Percentiles rank a stretch among this genome's conserved stretches.
phyloP scores from a whole-genome alignment of 2,329 filamentous ascomycete species.

The Aspergillus felis region DNA sequence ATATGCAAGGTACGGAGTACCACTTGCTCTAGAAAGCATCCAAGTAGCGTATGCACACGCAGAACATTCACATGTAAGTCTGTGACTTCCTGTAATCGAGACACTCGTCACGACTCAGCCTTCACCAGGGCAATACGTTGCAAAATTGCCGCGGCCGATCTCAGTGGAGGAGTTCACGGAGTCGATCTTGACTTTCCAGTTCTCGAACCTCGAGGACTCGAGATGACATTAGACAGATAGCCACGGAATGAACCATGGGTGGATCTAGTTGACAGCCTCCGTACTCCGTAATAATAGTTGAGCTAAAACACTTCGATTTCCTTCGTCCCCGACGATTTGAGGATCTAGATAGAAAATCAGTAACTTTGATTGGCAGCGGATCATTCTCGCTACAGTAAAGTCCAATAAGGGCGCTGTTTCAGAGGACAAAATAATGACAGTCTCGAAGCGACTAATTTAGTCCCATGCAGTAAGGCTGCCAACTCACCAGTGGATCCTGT shows the following conservation, averaged over 20 bases:
- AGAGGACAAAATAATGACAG: conserved; percentile 1
- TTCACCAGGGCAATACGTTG: neutral
- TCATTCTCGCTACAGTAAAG: conserved; percentile 2
- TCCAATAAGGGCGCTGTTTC: conserved; percentile 11
- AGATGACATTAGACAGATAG: neutral
- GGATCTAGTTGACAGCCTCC: conserved; percentile 4
- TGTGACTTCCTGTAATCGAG: neutral
- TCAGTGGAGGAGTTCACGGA: neutral
- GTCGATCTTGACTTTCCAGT: neutral
- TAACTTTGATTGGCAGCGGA: conserved; percentile 13
- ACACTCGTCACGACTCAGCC: neutral
- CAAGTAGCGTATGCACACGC: neutral
- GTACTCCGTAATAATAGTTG: neutral
- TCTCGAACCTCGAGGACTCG: neutral
- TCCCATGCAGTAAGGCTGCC: neutral
- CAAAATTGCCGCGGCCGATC: neutral
- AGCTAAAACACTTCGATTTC: neutral
- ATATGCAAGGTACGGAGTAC: neutral
- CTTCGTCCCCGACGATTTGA: neutral
- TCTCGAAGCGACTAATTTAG: neutral
- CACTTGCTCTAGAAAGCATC: neutral
- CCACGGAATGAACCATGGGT: conserved; percentile 7
- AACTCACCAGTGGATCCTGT: neutral
- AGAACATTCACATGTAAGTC: neutral
- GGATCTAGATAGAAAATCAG: conserved; percentile 5